These are phyloP conservation scores for Microsporum canis DNA, from an alignment of 2,329 filamentous ascomycete genomes.

Conservation along the genomic window DNA sequence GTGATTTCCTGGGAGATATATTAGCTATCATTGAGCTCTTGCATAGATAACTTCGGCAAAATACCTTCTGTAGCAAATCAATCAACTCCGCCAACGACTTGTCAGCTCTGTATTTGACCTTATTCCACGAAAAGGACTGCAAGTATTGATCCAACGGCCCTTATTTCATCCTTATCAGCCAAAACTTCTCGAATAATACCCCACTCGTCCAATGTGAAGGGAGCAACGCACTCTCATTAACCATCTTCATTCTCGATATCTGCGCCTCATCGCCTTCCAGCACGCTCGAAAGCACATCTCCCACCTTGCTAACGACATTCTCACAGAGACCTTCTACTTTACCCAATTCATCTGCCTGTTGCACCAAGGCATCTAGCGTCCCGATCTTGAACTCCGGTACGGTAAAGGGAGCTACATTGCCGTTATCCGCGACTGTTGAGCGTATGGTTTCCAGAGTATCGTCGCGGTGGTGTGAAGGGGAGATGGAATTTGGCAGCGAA, in stretches of 20 bases:
- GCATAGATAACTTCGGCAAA: background rate
- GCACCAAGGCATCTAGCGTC: conserved; percentile 84
- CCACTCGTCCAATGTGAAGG: conserved; percentile 6
- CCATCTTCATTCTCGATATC: conserved; percentile 75
- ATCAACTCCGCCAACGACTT: conserved; percentile 80
- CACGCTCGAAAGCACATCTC: conserved; percentile 70
- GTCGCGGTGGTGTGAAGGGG: conserved; percentile 66
- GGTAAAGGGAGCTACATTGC: conserved; percentile 61
- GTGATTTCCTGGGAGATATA: conserved; percentile 56
- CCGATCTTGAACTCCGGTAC: conserved; percentile 97
- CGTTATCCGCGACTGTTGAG: conserved; percentile 60
- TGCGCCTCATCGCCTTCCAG: conserved; percentile 77
- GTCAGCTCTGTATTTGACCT: conserved; percentile 90
- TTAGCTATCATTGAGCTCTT: background rate
- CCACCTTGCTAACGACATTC: conserved; percentile 74
- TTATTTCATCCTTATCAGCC: conserved; percentile 29
- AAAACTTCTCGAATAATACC: conserved; percentile 7
- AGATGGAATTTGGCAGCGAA: conserved; percentile 78
- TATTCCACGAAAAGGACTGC: conserved; percentile 86
- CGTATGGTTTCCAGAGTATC: conserved; percentile 70
- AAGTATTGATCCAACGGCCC: conserved; percentile 95
- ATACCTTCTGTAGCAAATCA: conserved; percentile 74
- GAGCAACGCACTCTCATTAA: conserved; percentile 68
- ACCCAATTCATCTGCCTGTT: conserved; percentile 87
- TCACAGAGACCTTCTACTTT: conserved; percentile 77